Evolutionary conservation across 495 filamentous ascomycete genomes (phyloP).

Genomic region (Xylaria curta): DNA sequence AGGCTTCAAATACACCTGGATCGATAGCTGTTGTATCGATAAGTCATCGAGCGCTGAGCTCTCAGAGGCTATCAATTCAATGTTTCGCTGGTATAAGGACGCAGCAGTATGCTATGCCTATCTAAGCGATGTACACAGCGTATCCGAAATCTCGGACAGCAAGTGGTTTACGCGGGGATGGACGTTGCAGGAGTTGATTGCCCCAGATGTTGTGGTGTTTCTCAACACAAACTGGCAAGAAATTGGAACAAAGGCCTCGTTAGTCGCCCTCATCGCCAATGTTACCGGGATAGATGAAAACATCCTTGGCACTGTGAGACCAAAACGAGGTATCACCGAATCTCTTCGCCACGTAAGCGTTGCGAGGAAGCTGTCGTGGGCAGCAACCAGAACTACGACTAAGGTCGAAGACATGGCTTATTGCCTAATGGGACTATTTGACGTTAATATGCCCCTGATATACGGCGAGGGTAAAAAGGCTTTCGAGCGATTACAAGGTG

Average conservation of each 20-base stretch:
- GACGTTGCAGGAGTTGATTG: constrained; percentile 7
- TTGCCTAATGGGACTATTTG: not conserved
- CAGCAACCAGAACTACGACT: not conserved
- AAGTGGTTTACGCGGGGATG: constrained; percentile 1
- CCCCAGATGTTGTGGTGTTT: not conserved
- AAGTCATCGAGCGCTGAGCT: not conserved
- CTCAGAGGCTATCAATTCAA: not conserved
- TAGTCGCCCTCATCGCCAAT: not conserved
- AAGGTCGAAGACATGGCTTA: not conserved
- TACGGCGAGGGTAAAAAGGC: not conserved
- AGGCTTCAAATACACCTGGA: constrained; percentile 1
- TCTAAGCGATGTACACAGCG: not conserved
- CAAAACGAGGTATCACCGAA: not conserved
- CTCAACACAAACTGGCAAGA: not conserved
- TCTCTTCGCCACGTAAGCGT: not conserved
- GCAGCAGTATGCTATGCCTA: constrained; percentile 1
- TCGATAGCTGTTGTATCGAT: constrained; percentile 1
- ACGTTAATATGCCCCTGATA: not conserved
- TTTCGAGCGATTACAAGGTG: not conserved
- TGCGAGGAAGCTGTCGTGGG: not conserved
- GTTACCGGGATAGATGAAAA: not conserved
- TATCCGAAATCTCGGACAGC: not conserved
- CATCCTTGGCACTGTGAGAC: not conserved
- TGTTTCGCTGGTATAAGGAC: constrained; percentile 6
- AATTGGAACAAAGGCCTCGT: not conserved